Evolutionary conservation across 257 asterid species (phyloP), one percentile per base, ranked within the genome.

Genomic region (Solanum chiquidenum): DNA sequence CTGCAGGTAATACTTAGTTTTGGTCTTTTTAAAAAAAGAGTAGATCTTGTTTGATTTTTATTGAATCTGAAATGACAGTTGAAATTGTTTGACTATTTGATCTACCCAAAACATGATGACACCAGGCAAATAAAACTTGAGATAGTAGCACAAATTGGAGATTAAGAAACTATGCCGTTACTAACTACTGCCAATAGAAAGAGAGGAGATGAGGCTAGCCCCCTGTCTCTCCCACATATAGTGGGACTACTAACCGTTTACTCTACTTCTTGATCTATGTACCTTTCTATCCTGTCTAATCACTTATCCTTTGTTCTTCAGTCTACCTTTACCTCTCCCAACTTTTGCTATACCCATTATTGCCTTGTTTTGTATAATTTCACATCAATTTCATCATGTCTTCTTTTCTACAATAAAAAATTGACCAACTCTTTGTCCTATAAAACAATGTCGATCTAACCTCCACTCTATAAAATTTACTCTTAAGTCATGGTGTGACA

Each of bases 1-100:
- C 96, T 96, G 12, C 98, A 96, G 98, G 99, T 62, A 62, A 84
- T 62, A 3, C 7, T 14, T 16, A 14, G 0, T 85, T 14, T 66
- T 8, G 25, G 18, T 13, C 25, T 37, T 84, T n/a, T 1, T 38
- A 64, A 37, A 29, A 29, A 29, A 29, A n/a, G 52, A 10, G 52
- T 31, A 66, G 4, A 71, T 68, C 9, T 66, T 66, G 29, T 34
- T 35, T 85, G 25, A 9, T 35, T 85, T 85, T 38, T 10, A 46
- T 38, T 9, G 33, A 12, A 46, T 40, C 4, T 85, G 66, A 29
- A 82, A 16, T 58, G 5, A 55, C 64, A 55, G 64, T 55, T 7
- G 0, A 20, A 55, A 55, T 11, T 55, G 58, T 49, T 49, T 49
- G 58, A 49, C 60, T 49, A 55, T 20, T 0, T 20, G 66, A 55